Conservation (phyloP, 306 rosid species). For the Cucumis cinereus region DNA sequence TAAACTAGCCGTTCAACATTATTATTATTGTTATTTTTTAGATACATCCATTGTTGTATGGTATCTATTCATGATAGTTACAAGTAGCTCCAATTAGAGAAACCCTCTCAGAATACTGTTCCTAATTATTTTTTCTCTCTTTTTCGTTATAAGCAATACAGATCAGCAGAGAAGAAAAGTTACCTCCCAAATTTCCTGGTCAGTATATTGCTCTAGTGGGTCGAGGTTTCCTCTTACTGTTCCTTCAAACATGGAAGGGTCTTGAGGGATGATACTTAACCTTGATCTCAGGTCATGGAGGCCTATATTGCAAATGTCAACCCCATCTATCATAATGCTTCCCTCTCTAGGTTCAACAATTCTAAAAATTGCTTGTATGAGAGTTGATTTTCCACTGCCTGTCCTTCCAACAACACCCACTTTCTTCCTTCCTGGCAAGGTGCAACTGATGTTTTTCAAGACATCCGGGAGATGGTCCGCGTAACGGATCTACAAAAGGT, state of each 20-base stretch:
- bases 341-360: conserved; percentile 85
- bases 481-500: conserved; percentile 55
- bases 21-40: background rate
- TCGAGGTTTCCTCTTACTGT: conserved; percentile 83
- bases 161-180: background rate
- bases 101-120: background rate
- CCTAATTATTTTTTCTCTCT: background rate
- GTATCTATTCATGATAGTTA: background rate
- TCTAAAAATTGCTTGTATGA: conserved; percentile 86
- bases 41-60: background rate
- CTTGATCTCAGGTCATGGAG: conserved; percentile 84
- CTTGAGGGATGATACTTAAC: conserved; percentile 94
- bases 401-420: conserved; percentile 94
- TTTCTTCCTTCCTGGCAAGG: conserved; percentile 81
- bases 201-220: conserved; percentile 56
- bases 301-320: conserved; percentile 71
- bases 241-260: conserved; percentile 86
- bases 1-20: background rate
- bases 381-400: conserved; percentile 94
- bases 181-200: conserved; percentile 78
- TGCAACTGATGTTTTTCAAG: conserved; percentile 61
- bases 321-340: conserved; percentile 57
- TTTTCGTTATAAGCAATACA: background rate
- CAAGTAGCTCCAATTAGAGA: background rate
- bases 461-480: conserved; percentile 90